These are phyloP conservation scores for Mycosarcoma mackinlayi DNA, from an alignment of 1,284 basidiomycete genomes.

Conservation along the genomic window DNA sequence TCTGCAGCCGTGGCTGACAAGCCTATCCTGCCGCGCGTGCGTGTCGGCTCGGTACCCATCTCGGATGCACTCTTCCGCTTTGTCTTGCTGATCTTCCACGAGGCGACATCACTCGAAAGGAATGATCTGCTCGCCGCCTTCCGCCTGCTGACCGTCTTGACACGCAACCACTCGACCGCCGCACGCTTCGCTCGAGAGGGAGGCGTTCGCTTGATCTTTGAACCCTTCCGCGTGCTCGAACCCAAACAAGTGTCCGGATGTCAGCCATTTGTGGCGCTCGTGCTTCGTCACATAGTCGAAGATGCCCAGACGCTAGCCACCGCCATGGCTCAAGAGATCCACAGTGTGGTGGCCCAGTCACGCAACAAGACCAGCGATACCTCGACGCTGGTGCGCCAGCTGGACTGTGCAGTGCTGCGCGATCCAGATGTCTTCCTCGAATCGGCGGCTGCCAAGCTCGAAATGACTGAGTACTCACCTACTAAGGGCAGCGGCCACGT, in stretches of 20 bases:
- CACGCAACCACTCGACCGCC: conserved; percentile 49
- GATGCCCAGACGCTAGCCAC: conserved; percentile 76
- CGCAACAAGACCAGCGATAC: conserved; percentile 74
- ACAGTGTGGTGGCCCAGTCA: conserved; percentile 60
- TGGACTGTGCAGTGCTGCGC: conserved; percentile 83
- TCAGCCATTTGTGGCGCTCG: conserved; percentile 84
- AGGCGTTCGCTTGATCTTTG: conserved; percentile 56
- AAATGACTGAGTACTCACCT: conserved; percentile 58
- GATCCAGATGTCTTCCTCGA: conserved; percentile 83
- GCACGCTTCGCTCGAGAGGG: conserved; percentile 41
- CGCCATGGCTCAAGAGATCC: conserved; percentile 84
- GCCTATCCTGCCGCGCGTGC: conserved; percentile 17
- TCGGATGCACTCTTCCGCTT: conserved; percentile 64
- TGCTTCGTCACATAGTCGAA: conserved; percentile 90
- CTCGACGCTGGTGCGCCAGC: conserved; percentile 79
- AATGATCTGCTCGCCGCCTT: conserved; percentile 59
- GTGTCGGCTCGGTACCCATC: conserved; percentile 17
- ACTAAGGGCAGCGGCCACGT: conserved; percentile 47
- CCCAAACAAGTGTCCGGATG: conserved; percentile 70
- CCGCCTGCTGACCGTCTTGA: conserved; percentile 59
- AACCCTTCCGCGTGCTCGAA: conserved; percentile 52
- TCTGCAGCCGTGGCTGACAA: neutral
- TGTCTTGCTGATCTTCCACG: conserved; percentile 67
- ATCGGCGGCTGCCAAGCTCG: conserved; percentile 67
- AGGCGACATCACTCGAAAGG: conserved; percentile 33